Conservation (phyloP, 2,329 filamentous ascomycete genomes). For the Curvularia hawaiiensis region DNA sequence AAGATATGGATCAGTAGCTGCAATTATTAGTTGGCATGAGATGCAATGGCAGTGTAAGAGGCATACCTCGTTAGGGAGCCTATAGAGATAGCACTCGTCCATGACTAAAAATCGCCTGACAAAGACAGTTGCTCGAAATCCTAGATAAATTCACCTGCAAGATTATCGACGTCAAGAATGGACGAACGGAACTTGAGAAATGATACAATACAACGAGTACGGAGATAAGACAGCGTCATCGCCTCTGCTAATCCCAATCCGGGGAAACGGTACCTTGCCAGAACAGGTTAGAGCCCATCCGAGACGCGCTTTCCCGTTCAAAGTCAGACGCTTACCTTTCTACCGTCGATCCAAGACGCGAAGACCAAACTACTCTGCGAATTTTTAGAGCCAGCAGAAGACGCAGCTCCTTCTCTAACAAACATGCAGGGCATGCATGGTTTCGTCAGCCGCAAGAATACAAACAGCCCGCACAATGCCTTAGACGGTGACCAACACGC, state of each 20-base stretch:
- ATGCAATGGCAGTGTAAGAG: background rate
- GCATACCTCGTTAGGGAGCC: constrained; percentile 47
- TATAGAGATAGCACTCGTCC: constrained; percentile 40
- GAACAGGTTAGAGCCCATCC: constrained; percentile 26
- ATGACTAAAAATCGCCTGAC: constrained; percentile 15
- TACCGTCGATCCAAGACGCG: constrained; percentile 13
- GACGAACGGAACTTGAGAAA: constrained; percentile 24
- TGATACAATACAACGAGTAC: constrained; percentile 1
- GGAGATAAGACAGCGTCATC: constrained; percentile 43
- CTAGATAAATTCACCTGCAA: background rate
- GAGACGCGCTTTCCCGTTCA: constrained; percentile 35
- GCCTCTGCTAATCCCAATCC: constrained; percentile 12
- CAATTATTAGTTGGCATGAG: constrained; percentile 20
- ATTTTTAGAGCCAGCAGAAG: background rate
- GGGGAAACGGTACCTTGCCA: constrained; percentile 7
- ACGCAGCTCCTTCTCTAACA: background rate
- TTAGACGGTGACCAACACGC: constrained; percentile 18
- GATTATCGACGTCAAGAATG: constrained; percentile 13
- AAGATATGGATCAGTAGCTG: constrained; percentile 53
- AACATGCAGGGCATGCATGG: constrained; percentile 31
- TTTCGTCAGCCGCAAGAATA: constrained; percentile 26
- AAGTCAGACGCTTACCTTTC: constrained; percentile 25
- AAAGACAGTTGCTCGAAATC: background rate
- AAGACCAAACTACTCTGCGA: background rate
- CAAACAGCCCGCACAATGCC: constrained; percentile 24